A percentile compares a stretch with the other conserved stretches of the same genome.
These are phyloP conservation scores for Herpetomonas tarakana DNA, from an alignment of 208 protist genomes.

Conservation along the genomic window DNA sequence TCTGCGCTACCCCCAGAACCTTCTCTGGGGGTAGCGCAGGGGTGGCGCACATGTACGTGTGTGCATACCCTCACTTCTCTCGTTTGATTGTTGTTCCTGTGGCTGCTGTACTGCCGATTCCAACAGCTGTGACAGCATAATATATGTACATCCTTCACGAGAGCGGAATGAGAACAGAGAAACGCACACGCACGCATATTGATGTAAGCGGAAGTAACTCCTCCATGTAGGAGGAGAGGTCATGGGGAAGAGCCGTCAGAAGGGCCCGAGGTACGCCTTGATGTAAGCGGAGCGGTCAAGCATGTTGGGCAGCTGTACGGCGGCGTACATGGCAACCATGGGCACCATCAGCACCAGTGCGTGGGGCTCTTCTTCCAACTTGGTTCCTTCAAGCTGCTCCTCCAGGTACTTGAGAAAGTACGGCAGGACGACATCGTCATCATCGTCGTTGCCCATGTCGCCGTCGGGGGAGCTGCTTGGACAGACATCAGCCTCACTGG, in stretches of 20 bases:
- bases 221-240: too few species aligned
- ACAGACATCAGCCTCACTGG: too few species aligned
- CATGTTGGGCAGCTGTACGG: conserved; percentile 52
- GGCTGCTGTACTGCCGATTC: too few species aligned
- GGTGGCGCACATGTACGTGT: too few species aligned
- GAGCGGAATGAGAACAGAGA: not conserved
- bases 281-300: conserved; percentile 60
- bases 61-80: too few species aligned
- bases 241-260: too few species aligned
- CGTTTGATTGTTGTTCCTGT: too few species aligned
- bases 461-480: conserved; percentile 3
- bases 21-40: too few species aligned
- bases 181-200: too few species aligned
- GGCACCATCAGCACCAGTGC: conserved; percentile 66
- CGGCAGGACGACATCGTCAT: conserved; percentile 50
- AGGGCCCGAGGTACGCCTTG: conserved; percentile 46
- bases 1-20: too few species aligned
- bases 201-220: too few species aligned
- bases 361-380: conserved; percentile 53
- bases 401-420: conserved; percentile 71
- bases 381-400: conserved; percentile 61
- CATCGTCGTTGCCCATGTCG: conserved; percentile 4
- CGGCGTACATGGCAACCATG: conserved; percentile 50
- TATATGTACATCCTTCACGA: not conserved
- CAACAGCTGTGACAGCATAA: not conserved